Conservation (phyloP, 2,329 filamentous ascomycete genomes). For the Aaosphaeria pasadenensis region DNA sequence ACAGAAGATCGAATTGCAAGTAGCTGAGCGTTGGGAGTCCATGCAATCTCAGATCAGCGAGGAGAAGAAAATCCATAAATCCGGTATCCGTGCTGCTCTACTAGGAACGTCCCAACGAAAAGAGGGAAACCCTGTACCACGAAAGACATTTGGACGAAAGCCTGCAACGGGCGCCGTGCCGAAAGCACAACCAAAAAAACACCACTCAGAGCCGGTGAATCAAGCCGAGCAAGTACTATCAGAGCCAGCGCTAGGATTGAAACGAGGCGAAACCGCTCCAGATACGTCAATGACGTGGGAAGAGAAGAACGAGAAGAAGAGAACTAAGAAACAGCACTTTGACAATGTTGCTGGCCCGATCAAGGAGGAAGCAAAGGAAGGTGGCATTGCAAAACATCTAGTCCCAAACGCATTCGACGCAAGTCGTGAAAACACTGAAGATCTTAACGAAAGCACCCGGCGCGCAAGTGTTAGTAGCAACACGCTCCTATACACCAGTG, state of each 20-base stretch:
- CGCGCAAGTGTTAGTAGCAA: no score
- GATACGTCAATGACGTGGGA: background rate
- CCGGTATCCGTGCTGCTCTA: conserved; percentile 22
- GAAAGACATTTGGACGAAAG: conserved; percentile 11
- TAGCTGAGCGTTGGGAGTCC: conserved; percentile 20
- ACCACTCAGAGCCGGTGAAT: background rate
- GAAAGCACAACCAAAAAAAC: background rate
- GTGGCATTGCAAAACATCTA: background rate
- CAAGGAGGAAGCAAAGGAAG: conserved; percentile 1
- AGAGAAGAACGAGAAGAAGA: background rate
- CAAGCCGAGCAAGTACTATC: background rate
- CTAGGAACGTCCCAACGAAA: conserved; percentile 22
- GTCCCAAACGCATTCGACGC: conserved; percentile 1
- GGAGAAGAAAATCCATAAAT: conserved; percentile 22
- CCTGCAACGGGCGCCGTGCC: background rate
- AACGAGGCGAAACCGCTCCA: background rate
- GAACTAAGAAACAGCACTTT: background rate
- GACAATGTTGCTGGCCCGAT: background rate
- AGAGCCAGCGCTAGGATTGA: background rate
- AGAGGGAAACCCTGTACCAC: conserved; percentile 22
- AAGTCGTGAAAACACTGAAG: background rate
- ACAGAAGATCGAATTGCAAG: conserved; percentile 29
- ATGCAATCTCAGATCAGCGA: conserved; percentile 19
- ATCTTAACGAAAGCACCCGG: background rate
- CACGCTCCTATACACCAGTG: no score